Evolutionary conservation across 495 filamentous ascomycete genomes (phyloP).

Genomic region (Pyrenula aspistea): DNA sequence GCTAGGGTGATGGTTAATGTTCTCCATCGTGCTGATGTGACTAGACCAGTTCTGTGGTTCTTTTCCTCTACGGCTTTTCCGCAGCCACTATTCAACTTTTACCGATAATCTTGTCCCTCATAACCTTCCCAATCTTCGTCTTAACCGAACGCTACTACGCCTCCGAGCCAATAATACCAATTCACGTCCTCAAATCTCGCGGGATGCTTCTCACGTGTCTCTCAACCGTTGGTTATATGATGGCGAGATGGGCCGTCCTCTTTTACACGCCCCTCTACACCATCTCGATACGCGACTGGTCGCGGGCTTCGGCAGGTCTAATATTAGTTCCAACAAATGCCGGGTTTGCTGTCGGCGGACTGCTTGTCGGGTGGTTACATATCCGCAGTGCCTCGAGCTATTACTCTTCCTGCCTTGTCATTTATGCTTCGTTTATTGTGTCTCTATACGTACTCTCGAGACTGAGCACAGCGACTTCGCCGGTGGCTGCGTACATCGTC

Average conservation of each 20-base stretch:
- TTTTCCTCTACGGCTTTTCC: slow-evolving; percentile 57
- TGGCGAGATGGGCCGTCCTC: slow-evolving; percentile 62
- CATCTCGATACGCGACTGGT: slow-evolving; percentile 54
- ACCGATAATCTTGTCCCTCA: slow-evolving; percentile 43
- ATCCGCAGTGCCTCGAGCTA: slow-evolving; percentile 55
- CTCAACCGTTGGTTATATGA: slow-evolving; percentile 59
- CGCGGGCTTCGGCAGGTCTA: slow-evolving; percentile 51
- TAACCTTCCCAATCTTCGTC: slow-evolving; percentile 44
- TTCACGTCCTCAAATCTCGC: slow-evolving; percentile 47
- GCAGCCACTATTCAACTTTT: slow-evolving; percentile 38
- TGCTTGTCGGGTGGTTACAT: slow-evolving; percentile 58
- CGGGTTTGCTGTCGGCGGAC: slow-evolving; percentile 59
- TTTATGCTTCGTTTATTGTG: slow-evolving; percentile 40
- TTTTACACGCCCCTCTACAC: slow-evolving; percentile 69
- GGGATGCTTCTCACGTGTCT: slow-evolving; percentile 57
- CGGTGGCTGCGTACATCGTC: slow-evolving; percentile 33
- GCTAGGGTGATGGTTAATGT: slow-evolving; percentile 25
- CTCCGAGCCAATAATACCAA: slow-evolving; percentile 59
- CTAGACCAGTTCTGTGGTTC: slow-evolving; percentile 39
- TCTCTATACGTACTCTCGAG: slow-evolving; percentile 36
- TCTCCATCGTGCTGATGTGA: too few relatives aligned
- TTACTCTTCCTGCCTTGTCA: slow-evolving; percentile 43
- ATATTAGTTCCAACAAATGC: slow-evolving; percentile 66
- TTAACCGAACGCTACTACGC: slow-evolving; percentile 38
- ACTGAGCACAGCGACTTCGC: slow-evolving; percentile 34